Percentiles rank a stretch among this genome's conserved stretches.
These are phyloP conservation scores for Cyathus striatus DNA, from an alignment of 768 basidiomycete species.

Conservation along the genomic window DNA sequence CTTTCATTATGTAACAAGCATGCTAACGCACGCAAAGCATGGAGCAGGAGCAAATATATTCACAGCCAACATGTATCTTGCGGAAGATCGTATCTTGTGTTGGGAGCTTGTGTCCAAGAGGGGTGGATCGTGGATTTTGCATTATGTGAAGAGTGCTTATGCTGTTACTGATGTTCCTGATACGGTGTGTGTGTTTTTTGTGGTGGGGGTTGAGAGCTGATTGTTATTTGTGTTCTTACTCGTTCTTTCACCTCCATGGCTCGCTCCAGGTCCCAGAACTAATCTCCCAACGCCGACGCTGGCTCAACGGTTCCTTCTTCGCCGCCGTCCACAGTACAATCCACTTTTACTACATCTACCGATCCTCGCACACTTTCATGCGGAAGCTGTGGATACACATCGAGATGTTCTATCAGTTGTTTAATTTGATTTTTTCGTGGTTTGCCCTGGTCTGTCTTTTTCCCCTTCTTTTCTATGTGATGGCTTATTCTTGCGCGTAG, in stretches of 20 bases:
- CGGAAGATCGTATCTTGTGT: constrained; percentile 91
- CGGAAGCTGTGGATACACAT: constrained; percentile 95
- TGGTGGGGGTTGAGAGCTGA: too few relatives aligned
- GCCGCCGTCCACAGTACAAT: constrained; percentile 89
- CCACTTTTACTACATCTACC: constrained; percentile 94
- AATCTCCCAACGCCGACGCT: constrained; percentile 91
- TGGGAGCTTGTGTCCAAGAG: constrained; percentile 98
- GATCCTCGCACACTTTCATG: constrained; percentile 75
- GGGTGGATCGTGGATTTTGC: constrained; percentile 83
- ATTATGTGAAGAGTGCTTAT: constrained; percentile 95
- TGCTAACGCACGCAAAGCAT: constrained; percentile 35
- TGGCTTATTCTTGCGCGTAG: constrained; percentile 1
- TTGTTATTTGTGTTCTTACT: neutral
- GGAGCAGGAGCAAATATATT: constrained; percentile 87
- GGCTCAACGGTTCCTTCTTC: constrained; percentile 99
- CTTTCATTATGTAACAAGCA: constrained; percentile 6
- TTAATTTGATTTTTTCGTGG: constrained; percentile 92
- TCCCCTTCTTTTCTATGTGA: constrained; percentile 11
- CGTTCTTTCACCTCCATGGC: constrained; percentile 37
- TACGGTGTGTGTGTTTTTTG: constrained; percentile 48
- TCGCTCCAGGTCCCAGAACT: constrained; percentile 82
- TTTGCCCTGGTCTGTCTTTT: constrained; percentile 56
- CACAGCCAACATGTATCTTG: constrained; percentile 95
- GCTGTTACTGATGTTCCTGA: constrained; percentile 93
- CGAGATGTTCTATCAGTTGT: constrained; percentile 86